phyloP scores from a whole-genome alignment of 2,329 filamentous ascomycete species.

The Fusarium albosuccineum region DNA sequence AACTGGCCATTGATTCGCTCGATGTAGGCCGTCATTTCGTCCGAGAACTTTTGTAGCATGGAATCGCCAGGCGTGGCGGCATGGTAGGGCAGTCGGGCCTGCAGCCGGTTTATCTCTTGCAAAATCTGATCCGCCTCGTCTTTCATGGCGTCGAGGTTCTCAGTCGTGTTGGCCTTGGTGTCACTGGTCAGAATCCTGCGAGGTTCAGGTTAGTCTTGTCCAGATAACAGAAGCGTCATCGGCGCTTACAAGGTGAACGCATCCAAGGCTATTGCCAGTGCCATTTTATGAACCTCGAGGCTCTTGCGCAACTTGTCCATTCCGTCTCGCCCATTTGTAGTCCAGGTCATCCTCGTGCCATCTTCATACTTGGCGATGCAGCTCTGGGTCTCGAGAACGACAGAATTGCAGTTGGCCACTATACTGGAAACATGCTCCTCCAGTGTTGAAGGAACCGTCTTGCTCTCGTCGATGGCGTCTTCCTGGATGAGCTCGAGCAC shows the following conservation, averaged over 20 bases:
- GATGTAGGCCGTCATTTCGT: slow-evolving; percentile 23
- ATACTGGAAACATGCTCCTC: slow-evolving; percentile 8
- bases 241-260: slow-evolving; percentile 15
- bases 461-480: slow-evolving; percentile 4
- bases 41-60: slow-evolving; percentile 14
- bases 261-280: slow-evolving; percentile 18
- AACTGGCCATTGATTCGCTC: too few relatives aligned
- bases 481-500: slow-evolving; percentile 19
- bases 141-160: too few relatives aligned
- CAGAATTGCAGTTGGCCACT: slow-evolving; percentile 3
- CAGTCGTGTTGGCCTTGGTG: too few relatives aligned
- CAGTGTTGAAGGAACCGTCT: slow-evolving; percentile 8
- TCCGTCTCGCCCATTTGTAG: slow-evolving; percentile 11
- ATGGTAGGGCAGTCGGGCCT: neutral
- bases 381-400: slow-evolving; percentile 2
- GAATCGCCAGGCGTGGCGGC: neutral
- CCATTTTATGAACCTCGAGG: slow-evolving; percentile 26
- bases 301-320: slow-evolving; percentile 19
- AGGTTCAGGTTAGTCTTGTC: neutral
- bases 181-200: too few relatives aligned
- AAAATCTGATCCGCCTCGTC: slow-evolving; percentile 1
- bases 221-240: neutral
- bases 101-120: slow-evolving; percentile 11
- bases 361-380: slow-evolving; percentile 20
- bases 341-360: slow-evolving; percentile 13